Base-by-base conservation (phyloP, 1,284 basidiomycete species). In the Trametes polyzona region DNA sequence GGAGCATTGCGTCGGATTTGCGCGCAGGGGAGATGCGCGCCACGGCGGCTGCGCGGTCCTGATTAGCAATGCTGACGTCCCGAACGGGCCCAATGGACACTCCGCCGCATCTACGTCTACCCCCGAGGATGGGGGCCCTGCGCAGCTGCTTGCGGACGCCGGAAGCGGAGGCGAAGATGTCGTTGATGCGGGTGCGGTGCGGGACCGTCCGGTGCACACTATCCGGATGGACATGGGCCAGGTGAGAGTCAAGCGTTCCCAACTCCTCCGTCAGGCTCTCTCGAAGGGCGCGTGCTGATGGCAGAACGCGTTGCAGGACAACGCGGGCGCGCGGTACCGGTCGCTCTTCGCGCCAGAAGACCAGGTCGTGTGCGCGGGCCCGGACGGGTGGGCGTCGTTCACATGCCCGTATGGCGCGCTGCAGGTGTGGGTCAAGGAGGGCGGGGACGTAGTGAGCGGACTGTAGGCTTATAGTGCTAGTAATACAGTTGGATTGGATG, bases 1-100 rank as follows among this genome's bases (percentile, higher is more conserved):
- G 42, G 76, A 65, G 23, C 84, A 88, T 62, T 89, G 82, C 65
- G 83, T 93, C 64, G 90, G 88, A n/a, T 92, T 89, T 63, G 81
- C 87, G 55, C 82, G 90, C 35, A 72, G 73, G 65, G 90, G 90
- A 21, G 75, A 83, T 67, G 61, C 68, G 10, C 62, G 65, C 37
- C 78, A 78, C 64, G 61, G 83, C 17, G 70, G 70, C 19, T 92
- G 90, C 59, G 87, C 75, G 0, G 87, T 91, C 3, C 70, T 91
- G 17, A 64, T 92, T n/a, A 88, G 86, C 68, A 90, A 90, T 61
- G 78, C 78, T 27, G 68, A 71, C 40, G 39, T 40, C 58, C 60
- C 30, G 7, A 35, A 26, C 17, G 17, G 33, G 42, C 51, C 5
- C n/a, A n/a, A n/a, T n/a, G n/a, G n/a, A n/a, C n/a, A n/a, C n/a